Evolutionary conservation across 345 rosid species (phyloP), one percentile per base, ranked within the genome.

Genomic region (Camelina neglecta): DNA sequence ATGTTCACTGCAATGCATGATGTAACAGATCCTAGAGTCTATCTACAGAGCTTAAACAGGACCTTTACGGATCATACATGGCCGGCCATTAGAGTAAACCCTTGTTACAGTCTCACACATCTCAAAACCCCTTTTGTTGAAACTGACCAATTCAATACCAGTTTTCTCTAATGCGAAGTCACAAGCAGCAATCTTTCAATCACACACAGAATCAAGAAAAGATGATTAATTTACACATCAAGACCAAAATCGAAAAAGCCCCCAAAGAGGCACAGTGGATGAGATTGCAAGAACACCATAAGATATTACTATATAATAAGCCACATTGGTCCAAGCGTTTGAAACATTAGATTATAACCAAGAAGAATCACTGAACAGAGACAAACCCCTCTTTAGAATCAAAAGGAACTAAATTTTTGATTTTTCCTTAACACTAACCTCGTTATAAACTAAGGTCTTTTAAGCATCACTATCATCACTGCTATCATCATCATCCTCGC

Each of bases 391-490:
- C 67, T 58, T 47, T 21, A 59, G 45, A 62, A 69, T 23, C 76
- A 65, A 77, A 29, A 72, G 21, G 57, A 47, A 58, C 76, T 65
- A 77, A 50, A 39, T 57, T 45, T 57, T 29, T 29, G 20, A 16
- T 5, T 18, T 29, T 7, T 42, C 18, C 67, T 48, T 55, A 65
- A 29, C 56, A 79, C 75, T 74, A 74, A 78, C 74, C 70, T 47
- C 51, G 44, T 50, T 18, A 59, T 11, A 69, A 48, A 48, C 80
- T 41, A 63, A 23, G 61, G 38, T 35, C 1, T 35, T 68, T 83
- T 78, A 85, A 31, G 82, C 84, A 15, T 83, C 86, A 72, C 83
- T 76, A 51, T 67, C 85, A 11, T 83, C 86, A 39, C 82, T 74
- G 53, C 68, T 85, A 56, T 70, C 87, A 29, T 44, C 82, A 51